A percentile compares a stretch with the other conserved stretches of the same genome.
Conservation (phyloP, 1,139 yeast genomes). For the Pichia sp. region DNA sequence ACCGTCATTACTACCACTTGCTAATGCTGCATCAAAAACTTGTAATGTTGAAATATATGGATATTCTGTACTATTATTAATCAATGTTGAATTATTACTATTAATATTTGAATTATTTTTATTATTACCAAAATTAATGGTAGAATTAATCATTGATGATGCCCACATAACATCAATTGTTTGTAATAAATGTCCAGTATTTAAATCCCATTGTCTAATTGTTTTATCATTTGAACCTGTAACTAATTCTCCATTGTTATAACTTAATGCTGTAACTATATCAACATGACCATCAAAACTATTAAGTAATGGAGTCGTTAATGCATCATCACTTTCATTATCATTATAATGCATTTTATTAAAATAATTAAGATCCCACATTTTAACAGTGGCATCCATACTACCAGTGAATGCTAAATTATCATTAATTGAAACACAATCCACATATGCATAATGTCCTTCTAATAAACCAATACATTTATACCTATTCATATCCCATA, state of each 20-base stretch:
- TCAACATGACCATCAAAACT: constrained; percentile 60
- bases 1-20: constrained; percentile 74
- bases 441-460: constrained; percentile 52
- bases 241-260: constrained; percentile 43
- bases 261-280: constrained; percentile 55
- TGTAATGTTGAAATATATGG: constrained; percentile 56
- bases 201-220: constrained; percentile 75
- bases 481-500: constrained; percentile 70
- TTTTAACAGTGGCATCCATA: constrained; percentile 51
- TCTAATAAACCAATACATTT: constrained; percentile 43
- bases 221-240: constrained; percentile 75
- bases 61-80: constrained; percentile 15
- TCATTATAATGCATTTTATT: constrained; percentile 4
- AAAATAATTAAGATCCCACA: constrained; percentile 45
- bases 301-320: constrained; percentile 29
- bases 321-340: constrained; percentile 19
- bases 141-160: constrained; percentile 31
- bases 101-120: not conserved
- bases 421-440: constrained; percentile 52
- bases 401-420: constrained; percentile 55
- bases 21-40: constrained; percentile 64
- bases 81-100: not conserved
- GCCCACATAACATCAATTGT: constrained; percentile 60
- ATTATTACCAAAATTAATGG: constrained; percentile 11
- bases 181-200: constrained; percentile 55